phyloP scores from a whole-genome alignment of 1,284 basidiomycete species.

The Grifola frondosa region DNA sequence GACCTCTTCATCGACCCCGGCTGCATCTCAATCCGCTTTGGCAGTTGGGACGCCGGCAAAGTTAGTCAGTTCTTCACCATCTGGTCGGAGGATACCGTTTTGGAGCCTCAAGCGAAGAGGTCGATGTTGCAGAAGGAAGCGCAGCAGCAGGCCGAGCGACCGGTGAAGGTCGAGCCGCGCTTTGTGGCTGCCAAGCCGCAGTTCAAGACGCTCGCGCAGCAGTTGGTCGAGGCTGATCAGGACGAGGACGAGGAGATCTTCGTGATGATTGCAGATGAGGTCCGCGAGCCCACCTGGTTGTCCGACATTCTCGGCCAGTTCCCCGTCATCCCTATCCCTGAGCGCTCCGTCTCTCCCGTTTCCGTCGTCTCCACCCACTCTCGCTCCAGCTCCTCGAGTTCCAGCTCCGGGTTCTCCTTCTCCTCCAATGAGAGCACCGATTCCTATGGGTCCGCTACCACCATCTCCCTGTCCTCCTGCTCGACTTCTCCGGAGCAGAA shows the following conservation, averaged over 20 bases:
- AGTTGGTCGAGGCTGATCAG: conserved; percentile 63
- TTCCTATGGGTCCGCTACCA: conserved; percentile 44
- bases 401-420: conserved; percentile 63
- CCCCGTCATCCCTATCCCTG: conserved; percentile 39
- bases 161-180: conserved; percentile 24
- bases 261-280: conserved; percentile 68
- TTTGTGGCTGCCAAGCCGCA: conserved; percentile 20
- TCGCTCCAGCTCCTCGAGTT: conserved; percentile 73
- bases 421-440: conserved; percentile 39
- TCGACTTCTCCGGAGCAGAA: conserved; percentile 30
- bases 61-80: conserved; percentile 51
- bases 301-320: conserved; percentile 62
- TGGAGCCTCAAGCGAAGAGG: conserved; percentile 17
- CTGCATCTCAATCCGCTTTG: conserved; percentile 63
- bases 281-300: conserved; percentile 64
- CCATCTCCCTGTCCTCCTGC: conserved; percentile 32
- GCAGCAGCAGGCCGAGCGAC: conserved; percentile 38
- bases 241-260: conserved; percentile 73
- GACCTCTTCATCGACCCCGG: conserved; percentile 80
- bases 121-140: conserved; percentile 24
- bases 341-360: conserved; percentile 48
- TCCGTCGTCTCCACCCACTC: conserved; percentile 63
- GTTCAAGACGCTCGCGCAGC: conserved; percentile 67
- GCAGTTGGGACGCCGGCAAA: conserved; percentile 37
- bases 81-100: conserved; percentile 52